Evolutionary conservation across 169 alveolate species (phyloP), one percentile per base, ranked within the genome.

Genomic region (Amoebophrya sp.): DNA sequence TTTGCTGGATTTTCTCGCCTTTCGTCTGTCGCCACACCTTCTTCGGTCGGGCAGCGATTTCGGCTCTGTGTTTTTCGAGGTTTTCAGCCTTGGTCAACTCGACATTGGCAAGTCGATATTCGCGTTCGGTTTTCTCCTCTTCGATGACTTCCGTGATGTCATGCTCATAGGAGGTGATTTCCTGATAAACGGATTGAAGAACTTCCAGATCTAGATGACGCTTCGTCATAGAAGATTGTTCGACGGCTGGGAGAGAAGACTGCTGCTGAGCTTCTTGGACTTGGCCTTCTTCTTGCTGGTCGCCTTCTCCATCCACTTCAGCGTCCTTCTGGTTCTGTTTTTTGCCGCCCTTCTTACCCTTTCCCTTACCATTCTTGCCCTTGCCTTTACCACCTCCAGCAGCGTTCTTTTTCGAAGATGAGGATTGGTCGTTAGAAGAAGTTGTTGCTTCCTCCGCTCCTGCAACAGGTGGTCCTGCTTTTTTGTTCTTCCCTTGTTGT

Each of bases 21-120:
- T 65, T 65, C 33, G 83, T 65, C 36, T 26, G 83, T 18, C 83
- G 83, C 83, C 83, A 65, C 83, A 65, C 83, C 83, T 65, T 65
- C 26, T 65, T 65, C 83, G 83, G 83, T 36, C 83, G 12, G 12
- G 36, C 83, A 29, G 83, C 83, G 83, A 65, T 65, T 18, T 65
- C 83, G 36, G 18, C 33, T 26, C 26, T 91, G 78, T 91, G 91
- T 38, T 41, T 39, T 38, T 54, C 89, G 23, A 91, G 36, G 78
- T 93, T 93, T 12, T 93, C 92, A 2, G 95, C 93, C 92, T 93
- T 93, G 26, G 36, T 38, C 78, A 91, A 1, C 29, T 91, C 90
- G 41, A 93, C 53, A 83, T 78, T 90, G 0, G 95, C 93, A 14
- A 91, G 76, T 0, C 95, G 90, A 89, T 91, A 34, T 40, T 91